A percentile compares a stretch with the other conserved stretches of the same genome.
These are phyloP conservation scores for Carex arenaria DNA, from an alignment of 202 grass and related monocot species.

Conservation along the genomic window DNA sequence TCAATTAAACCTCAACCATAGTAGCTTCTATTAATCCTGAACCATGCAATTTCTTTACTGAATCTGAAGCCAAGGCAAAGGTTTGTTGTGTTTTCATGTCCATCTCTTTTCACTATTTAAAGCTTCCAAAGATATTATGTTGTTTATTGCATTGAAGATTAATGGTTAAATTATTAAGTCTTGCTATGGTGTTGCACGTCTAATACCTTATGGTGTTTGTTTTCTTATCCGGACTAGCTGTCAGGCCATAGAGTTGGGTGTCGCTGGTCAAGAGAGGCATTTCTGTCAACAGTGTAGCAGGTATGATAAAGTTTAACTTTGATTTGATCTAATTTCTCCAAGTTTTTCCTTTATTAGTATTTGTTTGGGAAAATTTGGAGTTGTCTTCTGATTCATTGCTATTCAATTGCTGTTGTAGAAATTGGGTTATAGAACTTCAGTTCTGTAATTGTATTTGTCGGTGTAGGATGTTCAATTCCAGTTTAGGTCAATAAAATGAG, in stretches of 20 bases:
- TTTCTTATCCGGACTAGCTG: too few species aligned
- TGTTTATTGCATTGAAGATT: neutral
- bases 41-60: neutral
- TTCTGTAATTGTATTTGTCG: too few species aligned
- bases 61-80: constrained; percentile 36
- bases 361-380: too few species aligned
- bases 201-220: too few species aligned
- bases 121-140: neutral
- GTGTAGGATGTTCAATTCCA: too few species aligned
- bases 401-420: too few species aligned
- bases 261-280: constrained; percentile 79
- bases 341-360: neutral
- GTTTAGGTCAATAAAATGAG: too few species aligned
- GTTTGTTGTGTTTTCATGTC: constrained; percentile 23
- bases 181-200: too few species aligned
- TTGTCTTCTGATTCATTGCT: too few species aligned
- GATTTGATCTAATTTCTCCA: neutral
- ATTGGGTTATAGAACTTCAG: too few species aligned
- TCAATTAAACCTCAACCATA: neutral
- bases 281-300: constrained; percentile 99
- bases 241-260: constrained; percentile 50
- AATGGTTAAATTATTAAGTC: neutral
- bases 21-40: neutral
- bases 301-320: constrained; percentile 24
- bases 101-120: constrained; percentile 8